Percentiles rank a stretch among this genome's conserved stretches.
Conservation (phyloP, 2,329 filamentous ascomycete species). For the Cordyceps militaris region DNA sequence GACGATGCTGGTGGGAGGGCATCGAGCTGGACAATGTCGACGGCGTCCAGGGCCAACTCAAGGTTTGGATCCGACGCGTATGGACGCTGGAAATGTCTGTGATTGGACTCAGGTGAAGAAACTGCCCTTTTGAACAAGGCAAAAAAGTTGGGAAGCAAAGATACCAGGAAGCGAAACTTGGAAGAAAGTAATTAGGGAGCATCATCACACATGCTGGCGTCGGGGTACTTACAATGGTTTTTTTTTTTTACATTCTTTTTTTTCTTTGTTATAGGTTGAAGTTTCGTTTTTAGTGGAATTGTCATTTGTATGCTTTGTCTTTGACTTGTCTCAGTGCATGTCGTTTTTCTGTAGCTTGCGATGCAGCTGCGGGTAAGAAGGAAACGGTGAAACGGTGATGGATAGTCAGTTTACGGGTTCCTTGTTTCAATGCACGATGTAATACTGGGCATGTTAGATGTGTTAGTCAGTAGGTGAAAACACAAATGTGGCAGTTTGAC, state of each 20-base stretch:
- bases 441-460: no score
- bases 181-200: background rate
- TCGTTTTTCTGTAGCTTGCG: background rate
- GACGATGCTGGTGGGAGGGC: conserved; percentile 98
- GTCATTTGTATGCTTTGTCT: background rate
- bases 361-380: background rate
- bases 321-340: background rate
- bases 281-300: background rate
- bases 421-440: no score
- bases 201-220: conserved; percentile 12
- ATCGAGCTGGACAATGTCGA: conserved; percentile 86
- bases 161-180: conserved; percentile 7
- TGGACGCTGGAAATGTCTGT: conserved; percentile 99
- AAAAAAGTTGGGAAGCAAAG: background rate
- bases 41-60: conserved; percentile 83
- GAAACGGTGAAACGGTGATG: no score
- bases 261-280: background rate
- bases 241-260: conserved; percentile 7
- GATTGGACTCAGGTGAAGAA: conserved; percentile 66
- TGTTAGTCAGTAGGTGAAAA: no score
- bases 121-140: background rate
- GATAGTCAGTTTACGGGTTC: no score
- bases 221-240: conserved; percentile 10
- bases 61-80: conserved; percentile 96
- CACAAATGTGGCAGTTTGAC: no score